phyloP scores from a whole-genome alignment of 2,329 filamentous ascomycete genomes.

The Polytolypa hystricis region DNA sequence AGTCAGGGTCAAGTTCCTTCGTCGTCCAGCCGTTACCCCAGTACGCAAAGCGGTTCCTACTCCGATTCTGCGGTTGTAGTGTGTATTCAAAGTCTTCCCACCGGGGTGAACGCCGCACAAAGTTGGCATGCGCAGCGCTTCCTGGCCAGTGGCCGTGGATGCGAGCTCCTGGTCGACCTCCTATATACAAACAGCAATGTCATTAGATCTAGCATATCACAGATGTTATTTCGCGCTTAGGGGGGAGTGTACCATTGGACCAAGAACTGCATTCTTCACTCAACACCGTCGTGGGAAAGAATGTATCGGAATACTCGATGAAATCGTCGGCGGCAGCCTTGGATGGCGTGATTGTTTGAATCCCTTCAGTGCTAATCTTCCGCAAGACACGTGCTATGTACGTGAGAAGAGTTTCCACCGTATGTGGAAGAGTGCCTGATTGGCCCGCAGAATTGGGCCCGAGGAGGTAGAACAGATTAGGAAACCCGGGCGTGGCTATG shows the following conservation, averaged over 20 bases:
- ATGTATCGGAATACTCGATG: conserved; percentile 34
- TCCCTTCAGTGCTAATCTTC: conserved; percentile 55
- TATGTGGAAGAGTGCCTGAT: conserved; percentile 56
- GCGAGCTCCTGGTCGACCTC: conserved; percentile 48
- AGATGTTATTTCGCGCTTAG: conserved; percentile 29
- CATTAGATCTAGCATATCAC: conserved; percentile 46
- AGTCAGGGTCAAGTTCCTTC: conserved; percentile 44
- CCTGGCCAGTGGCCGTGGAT: conserved; percentile 63
- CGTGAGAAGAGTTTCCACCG: conserved; percentile 53
- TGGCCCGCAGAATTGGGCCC: conserved; percentile 50
- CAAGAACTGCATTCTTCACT: conserved; percentile 55
- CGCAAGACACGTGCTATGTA: conserved; percentile 57
- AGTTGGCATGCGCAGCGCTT: conserved; percentile 51
- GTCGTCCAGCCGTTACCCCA: conserved; percentile 58
- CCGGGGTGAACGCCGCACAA: conserved; percentile 44
- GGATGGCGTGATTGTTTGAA: conserved; percentile 49
- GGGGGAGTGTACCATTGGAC: conserved; percentile 54
- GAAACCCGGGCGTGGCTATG: conserved; percentile 51
- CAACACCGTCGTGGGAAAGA: conserved; percentile 41
- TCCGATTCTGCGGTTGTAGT: conserved; percentile 32
- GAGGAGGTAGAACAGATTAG: conserved; percentile 55
- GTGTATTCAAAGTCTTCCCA: conserved; percentile 52
- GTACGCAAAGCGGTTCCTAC: conserved; percentile 40
- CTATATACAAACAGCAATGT: conserved; percentile 66
- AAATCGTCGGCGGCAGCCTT: conserved; percentile 50